Evolutionary conservation across 1,284 basidiomycete genomes (phyloP), one percentile per base, ranked within the genome.

Genomic region (Rhodotorula sp.): DNA sequence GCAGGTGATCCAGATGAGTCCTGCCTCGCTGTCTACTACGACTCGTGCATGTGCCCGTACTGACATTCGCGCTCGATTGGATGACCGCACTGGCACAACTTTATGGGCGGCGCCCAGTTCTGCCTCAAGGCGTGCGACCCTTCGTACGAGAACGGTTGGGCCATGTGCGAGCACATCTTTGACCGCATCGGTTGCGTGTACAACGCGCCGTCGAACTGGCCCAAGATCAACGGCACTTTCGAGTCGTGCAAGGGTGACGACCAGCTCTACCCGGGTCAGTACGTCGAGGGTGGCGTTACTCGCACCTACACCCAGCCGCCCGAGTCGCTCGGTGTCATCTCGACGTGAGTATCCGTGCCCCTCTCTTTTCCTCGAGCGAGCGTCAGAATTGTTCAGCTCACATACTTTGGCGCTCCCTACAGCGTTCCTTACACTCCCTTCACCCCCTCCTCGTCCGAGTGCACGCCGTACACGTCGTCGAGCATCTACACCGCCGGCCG

Each of bases 121-220:
- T 87, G 85, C 79, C 76, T 86, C 70, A 87, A 86, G 81, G 80
- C 83, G 18, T 90, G 89, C 79, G 87, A 90, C 75, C 88, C 87
- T 2, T 78, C 82, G 28, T 81, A 82, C 45, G 78, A 86, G 70
- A 85, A 84, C 19, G 83, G 83, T 75, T 90, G 88, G 62, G 76
- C 77, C 38, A 76, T 71, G 61, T 74, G 70, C 82, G 82, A 87
- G 66, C 77, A 77, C 64, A 75, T 77, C 66, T 76, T 68, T 26
- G 76, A 76, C 68, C 85, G 87, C 69, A 86, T 89, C 67, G 89
- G 89, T 0, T 90, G 89, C 77, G 79, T 77, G 16, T 89, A 86
- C 82, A 90, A 90, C 77, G 86, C 84, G 3, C 89, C 89, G n/a
- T 87, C 86, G 73, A 82, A 60, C 31, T 88, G 87, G 45, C 79